Percentiles rank a stretch among this genome's conserved stretches.
phyloP scores from a whole-genome alignment of 2,329 filamentous ascomycete species.

The Neodidymelliopsis sp. region DNA sequence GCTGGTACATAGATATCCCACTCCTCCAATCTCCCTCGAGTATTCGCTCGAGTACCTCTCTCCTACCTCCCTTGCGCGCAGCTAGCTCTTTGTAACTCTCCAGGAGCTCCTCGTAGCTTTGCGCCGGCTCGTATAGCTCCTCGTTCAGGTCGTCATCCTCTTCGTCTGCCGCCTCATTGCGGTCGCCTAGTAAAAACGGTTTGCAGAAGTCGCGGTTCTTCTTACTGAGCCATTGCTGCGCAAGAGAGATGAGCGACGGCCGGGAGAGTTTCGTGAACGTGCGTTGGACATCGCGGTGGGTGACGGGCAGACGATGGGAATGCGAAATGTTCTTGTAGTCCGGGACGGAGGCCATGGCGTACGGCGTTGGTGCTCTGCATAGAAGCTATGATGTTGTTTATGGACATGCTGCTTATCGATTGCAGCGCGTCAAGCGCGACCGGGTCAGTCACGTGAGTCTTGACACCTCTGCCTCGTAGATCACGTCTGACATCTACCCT shows the following conservation, averaged over 20 bases:
- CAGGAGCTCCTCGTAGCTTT: slow-evolving; percentile 70
- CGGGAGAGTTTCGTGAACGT: slow-evolving; percentile 75
- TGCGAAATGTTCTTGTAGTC: slow-evolving; percentile 76
- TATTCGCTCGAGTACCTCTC: slow-evolving; percentile 63
- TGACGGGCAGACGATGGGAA: slow-evolving; percentile 70
- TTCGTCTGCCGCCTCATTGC: slow-evolving; percentile 56
- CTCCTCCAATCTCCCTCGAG: slow-evolving; percentile 65
- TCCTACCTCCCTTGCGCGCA: slow-evolving; percentile 58
- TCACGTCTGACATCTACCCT: not conserved
- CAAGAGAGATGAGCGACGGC: slow-evolving; percentile 73
- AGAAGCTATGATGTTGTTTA: slow-evolving; percentile 30
- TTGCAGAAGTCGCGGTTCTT: slow-evolving; percentile 66
- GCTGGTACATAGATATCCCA: slow-evolving; percentile 62
- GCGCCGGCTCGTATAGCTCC: slow-evolving; percentile 73
- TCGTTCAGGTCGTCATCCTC: slow-evolving; percentile 60
- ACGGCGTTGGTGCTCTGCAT: slow-evolving; percentile 41
- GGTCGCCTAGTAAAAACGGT: slow-evolving; percentile 61
- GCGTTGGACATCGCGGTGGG: slow-evolving; percentile 70
- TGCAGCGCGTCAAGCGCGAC: slow-evolving; percentile 18
- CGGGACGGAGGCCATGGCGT: slow-evolving; percentile 66
- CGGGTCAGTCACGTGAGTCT: slow-evolving; percentile 4
- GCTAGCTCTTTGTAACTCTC: slow-evolving; percentile 54
- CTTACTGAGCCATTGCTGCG: slow-evolving; percentile 78
- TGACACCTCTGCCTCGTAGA: too few species aligned
- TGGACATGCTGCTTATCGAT: slow-evolving; percentile 32